Evolutionary conservation across 371 early-diverging fungal species (phyloP), one percentile per base, ranked within the genome.

Genomic region (Vairimorpha necatrix): DNA sequence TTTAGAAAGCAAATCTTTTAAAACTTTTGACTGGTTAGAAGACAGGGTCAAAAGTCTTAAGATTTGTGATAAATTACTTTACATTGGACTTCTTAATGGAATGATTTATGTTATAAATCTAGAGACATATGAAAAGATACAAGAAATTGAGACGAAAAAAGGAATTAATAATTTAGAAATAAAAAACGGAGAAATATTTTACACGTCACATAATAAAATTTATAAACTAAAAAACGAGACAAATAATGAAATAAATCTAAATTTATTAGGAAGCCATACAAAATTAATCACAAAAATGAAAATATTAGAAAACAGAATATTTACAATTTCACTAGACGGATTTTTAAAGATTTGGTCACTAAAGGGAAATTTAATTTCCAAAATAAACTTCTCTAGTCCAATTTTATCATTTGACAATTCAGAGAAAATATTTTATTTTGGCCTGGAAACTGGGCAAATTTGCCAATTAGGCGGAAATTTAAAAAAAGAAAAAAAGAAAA

Each of bases 241-340:
- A 1, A 26, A 34, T 20, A 20, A 18, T 0, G 36, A 22, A 22
- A 39, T 34, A 28, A 20, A 26, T 16, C 30, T 62, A 11, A 39
- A 16, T 0, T 30, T 46, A 9, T 36, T 65, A 26, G 26, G n/a
- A 18, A 69, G 56, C 28, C 75, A 80, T 50, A 69, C 69, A 6
- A 76, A 74, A 60, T 34, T 47, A 24, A 74, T 77, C 14, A 76
- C 67, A 7, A 32, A 60, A 0, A 30, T 81, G 24, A 24, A 28
- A 30, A 63, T 77, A 4, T 62, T 56, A 24, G 34, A 62, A 16
- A 63, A 63, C 14, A 61, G 32, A 9, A 66, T 81, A 0, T 77
- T 63, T 50, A 77, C 78, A 13, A 20, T 36, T 18, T 70, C 75
- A 0, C 13, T 60, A 1, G 81, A 81, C 75, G 73, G 67, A 38